A percentile compares a stretch with the other conserved stretches of the same genome.
Conservation (phyloP, 2,329 filamentous ascomycete species). For the Alternaria novae-zelandiae region DNA sequence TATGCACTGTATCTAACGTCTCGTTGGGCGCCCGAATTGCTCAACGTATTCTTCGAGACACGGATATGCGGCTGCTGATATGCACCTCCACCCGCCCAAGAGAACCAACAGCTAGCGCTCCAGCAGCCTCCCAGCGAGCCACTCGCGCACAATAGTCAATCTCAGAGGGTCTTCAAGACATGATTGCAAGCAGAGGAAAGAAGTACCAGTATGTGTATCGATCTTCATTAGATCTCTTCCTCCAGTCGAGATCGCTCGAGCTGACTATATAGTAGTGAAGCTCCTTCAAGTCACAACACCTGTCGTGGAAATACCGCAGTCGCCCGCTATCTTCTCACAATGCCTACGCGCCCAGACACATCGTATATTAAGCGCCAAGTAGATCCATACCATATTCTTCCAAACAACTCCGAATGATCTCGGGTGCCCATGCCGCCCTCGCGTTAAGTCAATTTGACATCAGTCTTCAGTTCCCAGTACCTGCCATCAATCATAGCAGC, state of each 20-base stretch:
- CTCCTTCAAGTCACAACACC: neutral
- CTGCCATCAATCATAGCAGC: conserved; percentile 1
- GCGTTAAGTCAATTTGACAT: conserved; percentile 13
- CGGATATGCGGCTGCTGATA: too few relatives aligned
- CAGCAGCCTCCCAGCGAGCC: too few relatives aligned
- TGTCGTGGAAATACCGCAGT: neutral
- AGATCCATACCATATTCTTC: neutral
- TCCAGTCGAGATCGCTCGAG: neutral
- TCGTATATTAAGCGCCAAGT: neutral
- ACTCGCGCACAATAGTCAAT: too few relatives aligned
- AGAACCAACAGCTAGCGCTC: too few relatives aligned
- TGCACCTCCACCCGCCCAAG: too few relatives aligned
- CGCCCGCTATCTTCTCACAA: neutral
- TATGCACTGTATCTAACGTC: too few relatives aligned
- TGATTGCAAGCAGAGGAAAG: neutral
- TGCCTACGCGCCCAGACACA: accelerated
- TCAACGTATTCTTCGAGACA: too few relatives aligned
- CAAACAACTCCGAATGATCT: neutral
- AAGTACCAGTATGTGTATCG: too few relatives aligned
- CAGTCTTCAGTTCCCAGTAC: conserved; percentile 19
- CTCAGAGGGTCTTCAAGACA: too few relatives aligned
- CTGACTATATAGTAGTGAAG: neutral
- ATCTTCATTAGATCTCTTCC: accelerated
- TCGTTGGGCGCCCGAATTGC: too few relatives aligned
- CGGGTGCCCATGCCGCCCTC: neutral